A percentile compares a stretch with the other conserved stretches of the same genome.
phyloP scores from a whole-genome alignment of 768 basidiomycete species.

The Russula sp. region DNA sequence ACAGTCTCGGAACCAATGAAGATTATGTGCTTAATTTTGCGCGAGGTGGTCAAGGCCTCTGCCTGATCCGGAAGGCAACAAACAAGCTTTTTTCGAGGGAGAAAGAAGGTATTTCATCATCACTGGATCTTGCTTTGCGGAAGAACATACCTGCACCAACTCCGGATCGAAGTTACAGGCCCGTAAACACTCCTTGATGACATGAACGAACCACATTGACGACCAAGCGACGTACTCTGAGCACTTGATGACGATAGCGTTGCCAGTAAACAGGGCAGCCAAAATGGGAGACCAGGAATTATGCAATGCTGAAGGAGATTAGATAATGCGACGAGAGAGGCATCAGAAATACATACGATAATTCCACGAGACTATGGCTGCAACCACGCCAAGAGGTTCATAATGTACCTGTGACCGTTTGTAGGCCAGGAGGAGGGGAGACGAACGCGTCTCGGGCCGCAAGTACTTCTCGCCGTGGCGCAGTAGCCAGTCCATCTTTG shows the following conservation, averaged over 20 bases:
- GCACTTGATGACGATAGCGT: slow-evolving; percentile 85
- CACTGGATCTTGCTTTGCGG: not conserved
- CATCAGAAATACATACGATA: slow-evolving; percentile 54
- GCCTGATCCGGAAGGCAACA: slow-evolving; percentile 89
- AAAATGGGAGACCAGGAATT: slow-evolving; percentile 93
- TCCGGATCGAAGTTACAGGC: slow-evolving; percentile 80
- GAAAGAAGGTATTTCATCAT: not conserved
- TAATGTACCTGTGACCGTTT: slow-evolving; percentile 77
- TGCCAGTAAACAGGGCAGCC: slow-evolving; percentile 86
- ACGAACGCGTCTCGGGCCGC: slow-evolving; percentile 61
- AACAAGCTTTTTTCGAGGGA: slow-evolving; percentile 46
- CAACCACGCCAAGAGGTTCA: slow-evolving; percentile 89
- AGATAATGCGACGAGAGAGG: not conserved
- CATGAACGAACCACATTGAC: slow-evolving; percentile 73
- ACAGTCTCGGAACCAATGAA: slow-evolving; percentile 83
- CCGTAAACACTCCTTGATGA: slow-evolving; percentile 67
- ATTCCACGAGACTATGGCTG: slow-evolving; percentile 93
- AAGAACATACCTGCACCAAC: slow-evolving; percentile 65
- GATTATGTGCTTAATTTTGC: slow-evolving; percentile 86
- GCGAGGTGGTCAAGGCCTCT: slow-evolving; percentile 69
- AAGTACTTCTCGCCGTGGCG: slow-evolving; percentile 77
- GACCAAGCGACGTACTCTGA: slow-evolving; percentile 94
- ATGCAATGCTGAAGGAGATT: slow-evolving; percentile 62
- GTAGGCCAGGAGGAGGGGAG: slow-evolving; percentile 64
- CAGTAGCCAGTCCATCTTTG: slow-evolving; percentile 90